A percentile compares a stretch with the other conserved stretches of the same genome.
Conservation (phyloP, 805 yeast species). For the Candida jianshihensis region DNA sequence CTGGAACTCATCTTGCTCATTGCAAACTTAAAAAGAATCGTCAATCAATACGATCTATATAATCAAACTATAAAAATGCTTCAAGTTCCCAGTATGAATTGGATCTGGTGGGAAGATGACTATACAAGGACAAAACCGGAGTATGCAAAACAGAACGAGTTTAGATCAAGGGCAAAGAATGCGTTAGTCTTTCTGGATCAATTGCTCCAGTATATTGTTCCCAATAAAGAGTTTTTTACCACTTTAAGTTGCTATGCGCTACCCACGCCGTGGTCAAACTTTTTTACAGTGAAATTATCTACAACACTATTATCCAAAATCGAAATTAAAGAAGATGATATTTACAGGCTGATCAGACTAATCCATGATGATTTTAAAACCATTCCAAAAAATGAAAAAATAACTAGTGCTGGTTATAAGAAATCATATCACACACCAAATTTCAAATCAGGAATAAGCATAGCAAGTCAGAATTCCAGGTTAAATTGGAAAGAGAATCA, state of each 20-base stretch:
- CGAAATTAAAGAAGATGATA: neutral
- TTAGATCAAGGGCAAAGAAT: conserved; percentile 4
- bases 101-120: conserved; percentile 19
- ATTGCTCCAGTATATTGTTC: no score
- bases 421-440: conserved; percentile 4
- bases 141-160: conserved; percentile 8
- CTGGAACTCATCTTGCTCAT: neutral
- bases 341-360: neutral
- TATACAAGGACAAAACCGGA: conserved; percentile 5
- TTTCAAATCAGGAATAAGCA: conserved; percentile 12
- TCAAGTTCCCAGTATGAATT: conserved; percentile 5
- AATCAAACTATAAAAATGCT: neutral
- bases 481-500: conserved; percentile 11
- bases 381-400: conserved; percentile 4
- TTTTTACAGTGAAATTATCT: neutral
- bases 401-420: conserved; percentile 18
- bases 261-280: conserved; percentile 18
- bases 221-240: neutral
- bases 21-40: neutral
- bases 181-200: conserved; percentile 2
- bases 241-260: conserved; percentile 5
- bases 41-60: neutral
- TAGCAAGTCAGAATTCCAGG: conserved; percentile 8
- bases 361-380: conserved; percentile 9
- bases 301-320: neutral